A percentile compares a stretch with the other conserved stretches of the same genome.
Conservation (phyloP, 371 early-diverging fungal genomes). For the Lichtheimia hyalospora region DNA sequence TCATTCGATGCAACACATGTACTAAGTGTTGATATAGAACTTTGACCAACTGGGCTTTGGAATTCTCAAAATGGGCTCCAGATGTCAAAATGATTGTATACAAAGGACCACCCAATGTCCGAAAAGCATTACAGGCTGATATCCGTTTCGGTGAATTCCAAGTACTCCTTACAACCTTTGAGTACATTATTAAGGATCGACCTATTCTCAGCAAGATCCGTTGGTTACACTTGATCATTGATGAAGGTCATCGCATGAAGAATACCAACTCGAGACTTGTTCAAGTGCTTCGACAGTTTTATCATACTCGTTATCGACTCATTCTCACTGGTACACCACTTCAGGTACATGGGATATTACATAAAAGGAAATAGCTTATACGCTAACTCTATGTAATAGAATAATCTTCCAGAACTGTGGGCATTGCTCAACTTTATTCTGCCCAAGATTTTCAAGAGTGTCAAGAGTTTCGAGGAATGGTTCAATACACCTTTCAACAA, state of each 20-base stretch:
- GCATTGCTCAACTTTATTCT: slow-evolving; percentile 96
- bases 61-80: slow-evolving; percentile 98
- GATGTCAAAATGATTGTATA: slow-evolving; percentile 84
- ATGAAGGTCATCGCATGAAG: slow-evolving; percentile 99
- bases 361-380: background rate
- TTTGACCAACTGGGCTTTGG: slow-evolving; percentile 94
- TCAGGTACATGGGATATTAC: slow-evolving; percentile 55
- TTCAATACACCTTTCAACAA: slow-evolving; percentile 94
- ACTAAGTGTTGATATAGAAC: slow-evolving; percentile 45
- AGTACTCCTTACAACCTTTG: slow-evolving; percentile 96
- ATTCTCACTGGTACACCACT: slow-evolving; percentile 99
- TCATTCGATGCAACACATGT: background rate
- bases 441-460: slow-evolving; percentile 95
- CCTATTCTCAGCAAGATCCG: slow-evolving; percentile 80
- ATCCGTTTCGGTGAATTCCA: slow-evolving; percentile 81
- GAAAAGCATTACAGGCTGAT: slow-evolving; percentile 75
- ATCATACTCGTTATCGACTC: slow-evolving; percentile 87
- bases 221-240: slow-evolving; percentile 96
- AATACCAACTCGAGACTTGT: slow-evolving; percentile 90
- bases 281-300: slow-evolving; percentile 75
- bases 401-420: slow-evolving; percentile 99
- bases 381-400: slow-evolving; percentile 43
- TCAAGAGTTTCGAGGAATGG: slow-evolving; percentile 97
- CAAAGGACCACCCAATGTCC: slow-evolving; percentile 79
- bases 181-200: slow-evolving; percentile 94